Evolutionary conservation across 441 rosid species (phyloP).

Genomic region (Euphorbia neoarborescens): DNA sequence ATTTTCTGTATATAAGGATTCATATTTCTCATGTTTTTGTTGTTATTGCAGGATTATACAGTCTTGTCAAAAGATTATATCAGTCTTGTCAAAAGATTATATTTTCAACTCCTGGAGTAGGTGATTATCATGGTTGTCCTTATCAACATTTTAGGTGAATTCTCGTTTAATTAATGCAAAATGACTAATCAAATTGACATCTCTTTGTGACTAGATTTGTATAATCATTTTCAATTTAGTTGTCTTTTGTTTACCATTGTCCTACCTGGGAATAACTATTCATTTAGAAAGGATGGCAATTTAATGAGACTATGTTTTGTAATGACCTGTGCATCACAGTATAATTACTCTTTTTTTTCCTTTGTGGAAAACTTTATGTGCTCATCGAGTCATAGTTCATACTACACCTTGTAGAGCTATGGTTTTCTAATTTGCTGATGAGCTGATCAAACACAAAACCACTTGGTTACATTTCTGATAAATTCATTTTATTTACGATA

Average conservation of each 20-base stretch:
- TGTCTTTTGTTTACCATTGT: background rate
- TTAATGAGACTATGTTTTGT: background rate
- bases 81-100: conserved; percentile 86
- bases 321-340: background rate
- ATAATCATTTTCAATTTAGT: background rate
- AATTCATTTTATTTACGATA: background rate
- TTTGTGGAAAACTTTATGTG: background rate
- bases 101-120: conserved; percentile 62
- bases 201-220: background rate
- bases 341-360: background rate
- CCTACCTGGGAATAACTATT: background rate
- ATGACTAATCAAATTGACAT: background rate
- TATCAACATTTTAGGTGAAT: conserved; percentile 78
- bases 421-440: background rate
- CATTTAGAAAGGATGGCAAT: background rate
- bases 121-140: conserved; percentile 94
- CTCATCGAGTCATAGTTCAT: background rate
- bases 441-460: background rate
- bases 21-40: background rate
- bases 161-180: conserved; percentile 4
- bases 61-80: conserved; percentile 80
- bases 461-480: background rate
- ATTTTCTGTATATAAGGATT: background rate
- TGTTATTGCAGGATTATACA: conserved; percentile 69
- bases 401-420: background rate